These are phyloP conservation scores for Cephalotrichum gorgonifer DNA, from an alignment of 2,329 filamentous ascomycete genomes.

Conservation along the genomic window DNA sequence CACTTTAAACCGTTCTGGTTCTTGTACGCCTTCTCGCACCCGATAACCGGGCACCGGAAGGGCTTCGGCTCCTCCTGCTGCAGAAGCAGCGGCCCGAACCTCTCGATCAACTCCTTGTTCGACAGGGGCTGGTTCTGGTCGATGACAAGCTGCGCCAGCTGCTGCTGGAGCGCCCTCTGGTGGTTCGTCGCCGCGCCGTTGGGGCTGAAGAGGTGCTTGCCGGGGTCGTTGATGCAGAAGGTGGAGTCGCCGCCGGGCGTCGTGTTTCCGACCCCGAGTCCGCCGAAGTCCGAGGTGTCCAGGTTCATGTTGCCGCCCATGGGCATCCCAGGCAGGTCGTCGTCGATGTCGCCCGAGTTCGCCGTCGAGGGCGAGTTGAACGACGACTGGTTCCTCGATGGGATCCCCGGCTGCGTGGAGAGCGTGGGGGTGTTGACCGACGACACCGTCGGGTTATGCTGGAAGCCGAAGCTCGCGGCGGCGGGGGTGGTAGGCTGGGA, in stretches of 20 bases:
- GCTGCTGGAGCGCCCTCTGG: slow-evolving; percentile 55
- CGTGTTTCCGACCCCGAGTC: slow-evolving; percentile 32
- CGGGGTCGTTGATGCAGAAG: slow-evolving; percentile 79
- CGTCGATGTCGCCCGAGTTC: slow-evolving; percentile 58
- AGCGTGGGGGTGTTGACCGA: slow-evolving; percentile 94
- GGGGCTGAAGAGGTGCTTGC: slow-evolving; percentile 84
- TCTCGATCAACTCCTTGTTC: slow-evolving; percentile 45
- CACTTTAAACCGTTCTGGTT: slow-evolving; percentile 98
- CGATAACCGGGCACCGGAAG: slow-evolving; percentile 94
- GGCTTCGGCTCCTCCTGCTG: slow-evolving; percentile 90
- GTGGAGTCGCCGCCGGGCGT: slow-evolving; percentile 25
- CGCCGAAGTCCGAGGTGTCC: slow-evolving; percentile 39
- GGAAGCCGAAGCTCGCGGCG: slow-evolving; percentile 64
- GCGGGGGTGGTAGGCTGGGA: slow-evolving; percentile 82
- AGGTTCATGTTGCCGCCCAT: slow-evolving; percentile 53
- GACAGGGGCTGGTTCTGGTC: slow-evolving; percentile 64
- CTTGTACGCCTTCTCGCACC: slow-evolving; percentile 98
- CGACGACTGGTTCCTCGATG: neutral
- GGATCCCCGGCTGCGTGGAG: slow-evolving; percentile 56
- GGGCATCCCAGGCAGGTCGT: slow-evolving; percentile 55
- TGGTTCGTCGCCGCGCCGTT: slow-evolving; percentile 57
- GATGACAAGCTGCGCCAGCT: slow-evolving; percentile 62
- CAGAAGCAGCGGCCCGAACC: slow-evolving; percentile 45
- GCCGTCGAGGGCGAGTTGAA: slow-evolving; percentile 5
- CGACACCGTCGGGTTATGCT: slow-evolving; percentile 92